Conservation (phyloP, 2,329 filamentous ascomycete species). For the Cytospora chrysosperma region DNA sequence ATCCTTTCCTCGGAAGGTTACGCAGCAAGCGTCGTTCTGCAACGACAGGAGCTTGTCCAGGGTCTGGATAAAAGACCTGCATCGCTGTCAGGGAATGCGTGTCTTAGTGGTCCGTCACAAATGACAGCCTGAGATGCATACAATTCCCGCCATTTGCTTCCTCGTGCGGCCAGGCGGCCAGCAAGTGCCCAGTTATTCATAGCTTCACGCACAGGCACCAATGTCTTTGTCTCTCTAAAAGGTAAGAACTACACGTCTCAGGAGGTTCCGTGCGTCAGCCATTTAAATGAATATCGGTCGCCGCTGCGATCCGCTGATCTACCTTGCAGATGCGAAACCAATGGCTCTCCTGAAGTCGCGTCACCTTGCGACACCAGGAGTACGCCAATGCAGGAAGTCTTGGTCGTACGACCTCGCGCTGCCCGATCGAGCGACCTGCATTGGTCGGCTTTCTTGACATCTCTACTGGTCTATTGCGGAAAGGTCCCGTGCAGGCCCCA, state of each 20-base stretch:
- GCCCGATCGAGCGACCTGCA: slow-evolving; percentile 17
- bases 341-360: slow-evolving; percentile 1
- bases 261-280: neutral
- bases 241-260: neutral
- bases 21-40: neutral
- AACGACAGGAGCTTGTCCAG: neutral
- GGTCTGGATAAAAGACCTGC: neutral
- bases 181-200: neutral
- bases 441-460: neutral
- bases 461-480: slow-evolving; percentile 9
- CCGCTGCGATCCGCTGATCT: slow-evolving; percentile 1
- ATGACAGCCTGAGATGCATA: slow-evolving; percentile 19
- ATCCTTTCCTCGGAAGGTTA: neutral
- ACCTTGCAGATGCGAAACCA: slow-evolving; percentile 4
- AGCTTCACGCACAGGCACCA: neutral
- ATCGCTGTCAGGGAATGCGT: neutral
- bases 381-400: neutral
- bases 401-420: neutral
- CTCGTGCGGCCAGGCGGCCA: slow-evolving; percentile 2
- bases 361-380: neutral
- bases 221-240: neutral
- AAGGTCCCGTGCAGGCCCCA: slow-evolving; percentile 12
- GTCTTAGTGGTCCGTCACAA: slow-evolving; percentile 23
- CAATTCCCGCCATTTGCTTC: slow-evolving; percentile 10
- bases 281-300: neutral